A percentile compares a stretch with the other conserved stretches of the same genome.
phyloP scores from a whole-genome alignment of 768 basidiomycete species.

The Amanita exitialis region DNA sequence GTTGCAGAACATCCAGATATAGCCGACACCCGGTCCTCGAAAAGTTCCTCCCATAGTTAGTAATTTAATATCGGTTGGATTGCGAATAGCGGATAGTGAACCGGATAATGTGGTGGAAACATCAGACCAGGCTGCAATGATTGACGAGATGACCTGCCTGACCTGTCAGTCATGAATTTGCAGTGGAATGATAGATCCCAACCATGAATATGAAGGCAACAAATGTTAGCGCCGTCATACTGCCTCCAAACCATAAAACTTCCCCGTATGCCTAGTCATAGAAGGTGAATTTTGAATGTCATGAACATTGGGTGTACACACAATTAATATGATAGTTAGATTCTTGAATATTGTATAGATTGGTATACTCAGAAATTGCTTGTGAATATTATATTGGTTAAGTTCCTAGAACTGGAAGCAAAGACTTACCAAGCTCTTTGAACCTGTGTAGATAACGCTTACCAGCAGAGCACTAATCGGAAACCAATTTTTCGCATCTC shows the following conservation, averaged over 20 bases:
- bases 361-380: conserved; percentile 97
- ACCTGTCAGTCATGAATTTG: neutral
- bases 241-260: conserved; percentile 92
- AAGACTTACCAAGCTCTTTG: conserved; percentile 82
- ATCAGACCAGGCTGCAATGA: conserved; percentile 97
- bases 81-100: conserved; percentile 24
- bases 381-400: conserved; percentile 1
- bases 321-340: conserved; percentile 97
- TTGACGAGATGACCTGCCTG: conserved; percentile 73
- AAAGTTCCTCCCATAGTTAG: conserved; percentile 36
- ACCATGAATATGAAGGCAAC: conserved; percentile 92
- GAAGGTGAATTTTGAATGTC: conserved; percentile 3
- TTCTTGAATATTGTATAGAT: conserved; percentile 99
- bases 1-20: conserved; percentile 95
- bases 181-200: conserved; percentile 10
- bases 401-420: neutral
- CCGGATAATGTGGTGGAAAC: conserved; percentile 38
- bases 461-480: conserved; percentile 91
- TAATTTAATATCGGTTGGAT: conserved; percentile 24
- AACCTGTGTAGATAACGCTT: conserved; percentile 94
- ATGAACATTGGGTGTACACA: conserved; percentile 23
- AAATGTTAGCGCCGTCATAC: conserved; percentile 79
- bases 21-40: conserved; percentile 60
- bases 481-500: conserved; percentile 90
- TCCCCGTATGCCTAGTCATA: conserved; percentile 83